These are phyloP conservation scores for Aspergillus tanneri DNA, from an alignment of 2,329 filamentous ascomycete genomes.

Conservation along the genomic window DNA sequence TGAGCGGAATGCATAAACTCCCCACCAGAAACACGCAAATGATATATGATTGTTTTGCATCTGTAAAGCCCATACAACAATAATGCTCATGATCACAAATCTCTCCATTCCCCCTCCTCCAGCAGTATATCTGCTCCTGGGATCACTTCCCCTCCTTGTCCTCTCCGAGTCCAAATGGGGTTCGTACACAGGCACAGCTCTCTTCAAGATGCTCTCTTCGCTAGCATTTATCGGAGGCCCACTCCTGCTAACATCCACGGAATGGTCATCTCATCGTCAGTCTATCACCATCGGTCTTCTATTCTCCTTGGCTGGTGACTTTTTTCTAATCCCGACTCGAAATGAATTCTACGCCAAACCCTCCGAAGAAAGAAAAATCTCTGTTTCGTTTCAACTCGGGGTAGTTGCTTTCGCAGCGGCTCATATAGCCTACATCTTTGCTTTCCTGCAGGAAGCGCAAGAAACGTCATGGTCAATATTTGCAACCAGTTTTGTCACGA, in stretches of 20 bases:
- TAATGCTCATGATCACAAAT: not conserved
- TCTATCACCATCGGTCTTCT: slow-evolving; percentile 26
- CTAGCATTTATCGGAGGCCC: slow-evolving; percentile 27
- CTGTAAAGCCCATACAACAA: no score
- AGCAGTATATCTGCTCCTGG: slow-evolving; percentile 23
- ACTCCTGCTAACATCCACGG: slow-evolving; percentile 18
- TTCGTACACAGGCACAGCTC: slow-evolving; percentile 24
- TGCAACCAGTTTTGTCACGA: slow-evolving; percentile 17
- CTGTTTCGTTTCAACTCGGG: slow-evolving; percentile 29
- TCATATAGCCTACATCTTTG: slow-evolving; percentile 30
- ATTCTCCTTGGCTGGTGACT: slow-evolving; percentile 28
- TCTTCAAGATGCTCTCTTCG: slow-evolving; percentile 33
- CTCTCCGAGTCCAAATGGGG: slow-evolving; percentile 26
- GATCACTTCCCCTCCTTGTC: slow-evolving; percentile 26
- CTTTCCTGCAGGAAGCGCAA: slow-evolving; percentile 23
- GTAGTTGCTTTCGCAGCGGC: slow-evolving; percentile 30
- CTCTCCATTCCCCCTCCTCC: slow-evolving; percentile 9
- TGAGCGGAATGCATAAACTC: no score
- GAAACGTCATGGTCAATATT: slow-evolving; percentile 16
- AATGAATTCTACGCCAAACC: slow-evolving; percentile 20
- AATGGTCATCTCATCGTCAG: slow-evolving; percentile 20
- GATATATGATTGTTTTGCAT: no score
- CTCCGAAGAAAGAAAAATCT: slow-evolving; percentile 13
- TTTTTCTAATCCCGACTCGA: slow-evolving; percentile 27
- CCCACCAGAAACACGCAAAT: no score